Conservation (phyloP, 164 flowering plant species). For the Taxillus chinensis region DNA sequence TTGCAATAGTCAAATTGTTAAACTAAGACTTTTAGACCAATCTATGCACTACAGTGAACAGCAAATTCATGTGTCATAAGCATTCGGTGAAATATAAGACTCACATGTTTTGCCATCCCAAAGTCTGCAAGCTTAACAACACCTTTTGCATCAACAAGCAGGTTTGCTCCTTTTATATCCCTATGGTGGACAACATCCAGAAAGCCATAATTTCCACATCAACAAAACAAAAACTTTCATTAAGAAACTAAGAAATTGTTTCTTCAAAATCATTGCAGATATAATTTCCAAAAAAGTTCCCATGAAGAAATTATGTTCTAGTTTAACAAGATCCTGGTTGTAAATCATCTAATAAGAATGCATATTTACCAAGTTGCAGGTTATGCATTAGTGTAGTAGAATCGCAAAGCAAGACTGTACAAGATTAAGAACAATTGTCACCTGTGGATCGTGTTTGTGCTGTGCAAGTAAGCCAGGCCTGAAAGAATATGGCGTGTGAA, state of each 20-base stretch:
- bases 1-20: no score
- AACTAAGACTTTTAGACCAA: no score
- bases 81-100: neutral
- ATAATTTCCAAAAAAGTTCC: neutral
- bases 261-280: neutral
- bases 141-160: constrained; percentile 1
- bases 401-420: neutral
- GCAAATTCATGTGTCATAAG: neutral
- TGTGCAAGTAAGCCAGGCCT: constrained; percentile 1
- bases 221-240: neutral
- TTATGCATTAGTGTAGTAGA: neutral
- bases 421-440: neutral
- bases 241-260: neutral
- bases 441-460: neutral
- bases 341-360: no score
- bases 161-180: constrained; percentile 3
- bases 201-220: neutral
- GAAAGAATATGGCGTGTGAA: neutral
- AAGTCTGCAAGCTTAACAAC: constrained; percentile 2
- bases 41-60: no score
- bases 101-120: constrained; percentile 3
- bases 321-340: neutral
- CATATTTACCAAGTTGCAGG: no score
- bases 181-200: neutral
- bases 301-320: neutral